Evolutionary conservation across 139 green algal genomes (phyloP), one percentile per base, ranked within the genome.

Genomic region (Dunaliella sp.): DNA sequence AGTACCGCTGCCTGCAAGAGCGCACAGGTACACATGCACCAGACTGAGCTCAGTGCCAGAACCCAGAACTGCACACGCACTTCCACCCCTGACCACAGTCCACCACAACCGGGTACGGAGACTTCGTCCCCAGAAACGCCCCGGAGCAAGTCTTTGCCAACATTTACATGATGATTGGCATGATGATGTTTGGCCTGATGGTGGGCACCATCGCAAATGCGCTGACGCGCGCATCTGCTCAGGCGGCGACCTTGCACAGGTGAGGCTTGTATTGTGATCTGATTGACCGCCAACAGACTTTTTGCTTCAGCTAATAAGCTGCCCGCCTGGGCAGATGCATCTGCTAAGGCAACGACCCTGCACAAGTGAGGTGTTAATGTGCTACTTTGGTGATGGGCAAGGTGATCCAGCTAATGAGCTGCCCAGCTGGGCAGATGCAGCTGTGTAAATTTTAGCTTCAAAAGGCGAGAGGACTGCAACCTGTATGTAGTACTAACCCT

Each of bases 151-250:
- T 91, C 35, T 79, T 91, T 34, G 86, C 88, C 31, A 91, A 91
- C 81, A 38, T 89, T 28, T 88, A 83, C 35, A 91, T 91, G 88
- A 72, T 91, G 33, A 36, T 87, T 26, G 88, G 88, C 58, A 87
- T 91, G 86, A 80, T 91, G n/a, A 85, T 91, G 77, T 91, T 91
- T n/a, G 88, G 88, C 0, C 83, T 91, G 83, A 86, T 91, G 81
- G 88, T 91, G 22, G 80, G 80, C 25, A 84, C 80, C 3, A 76
- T 84, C 26, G 80, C 80, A 37, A 84, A 84, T 38, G 37, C 80
- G 38, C 80, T 84, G 21, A 84, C 80, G 30, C 38, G 80, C 38
- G 80, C 80, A n/a, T 84, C 80, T 31, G 80, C 80, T 12, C 32
- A 38, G 36, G 80, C 80, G 3, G 38, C 80, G 1, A 31, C 32